These are phyloP conservation scores for Melanogaster broomeanus DNA, from an alignment of 768 basidiomycete species.

Conservation along the genomic window DNA sequence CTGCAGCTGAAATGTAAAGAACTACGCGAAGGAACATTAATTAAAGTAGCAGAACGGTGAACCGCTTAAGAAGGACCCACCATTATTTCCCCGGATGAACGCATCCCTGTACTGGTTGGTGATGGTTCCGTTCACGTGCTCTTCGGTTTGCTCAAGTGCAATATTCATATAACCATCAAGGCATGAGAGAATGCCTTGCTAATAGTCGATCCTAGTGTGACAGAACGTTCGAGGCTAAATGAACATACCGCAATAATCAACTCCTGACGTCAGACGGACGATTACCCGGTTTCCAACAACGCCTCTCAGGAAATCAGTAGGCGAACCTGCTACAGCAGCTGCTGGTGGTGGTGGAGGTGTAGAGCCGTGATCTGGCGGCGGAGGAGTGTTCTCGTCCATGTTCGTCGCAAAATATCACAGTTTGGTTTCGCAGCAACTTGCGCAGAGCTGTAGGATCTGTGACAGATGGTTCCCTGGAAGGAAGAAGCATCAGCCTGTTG, in stretches of 20 bases:
- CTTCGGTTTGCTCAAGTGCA: slow-evolving; percentile 95
- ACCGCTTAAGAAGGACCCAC: slow-evolving; percentile 44
- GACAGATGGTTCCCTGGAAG: too few species aligned
- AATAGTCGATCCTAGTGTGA: neutral
- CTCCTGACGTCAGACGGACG: slow-evolving; percentile 87
- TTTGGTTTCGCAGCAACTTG: neutral
- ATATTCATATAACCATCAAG: slow-evolving; percentile 99
- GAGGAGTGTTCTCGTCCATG: slow-evolving; percentile 33
- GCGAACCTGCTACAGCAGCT: slow-evolving; percentile 64
- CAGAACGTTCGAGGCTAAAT: neutral
- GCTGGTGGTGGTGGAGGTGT: slow-evolving; percentile 55
- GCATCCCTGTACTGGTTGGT: slow-evolving; percentile 94
- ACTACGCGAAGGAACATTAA: slow-evolving; percentile 41
- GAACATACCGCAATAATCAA: slow-evolving; percentile 84
- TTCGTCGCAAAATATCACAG: neutral
- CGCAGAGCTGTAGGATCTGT: too few species aligned
- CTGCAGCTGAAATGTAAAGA: slow-evolving; percentile 77
- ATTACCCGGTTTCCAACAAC: slow-evolving; percentile 97
- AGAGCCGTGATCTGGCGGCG: slow-evolving; percentile 40
- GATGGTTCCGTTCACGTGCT: slow-evolving; percentile 84
- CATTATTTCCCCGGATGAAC: slow-evolving; percentile 94
- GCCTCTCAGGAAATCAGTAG: slow-evolving; percentile 91
- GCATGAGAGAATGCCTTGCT: slow-evolving; percentile 87
- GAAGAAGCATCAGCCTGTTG: too few species aligned
- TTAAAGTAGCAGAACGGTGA: neutral